Evolutionary conservation across 805 yeast species (phyloP).

Genomic region (Yamadazyma sp.): DNA sequence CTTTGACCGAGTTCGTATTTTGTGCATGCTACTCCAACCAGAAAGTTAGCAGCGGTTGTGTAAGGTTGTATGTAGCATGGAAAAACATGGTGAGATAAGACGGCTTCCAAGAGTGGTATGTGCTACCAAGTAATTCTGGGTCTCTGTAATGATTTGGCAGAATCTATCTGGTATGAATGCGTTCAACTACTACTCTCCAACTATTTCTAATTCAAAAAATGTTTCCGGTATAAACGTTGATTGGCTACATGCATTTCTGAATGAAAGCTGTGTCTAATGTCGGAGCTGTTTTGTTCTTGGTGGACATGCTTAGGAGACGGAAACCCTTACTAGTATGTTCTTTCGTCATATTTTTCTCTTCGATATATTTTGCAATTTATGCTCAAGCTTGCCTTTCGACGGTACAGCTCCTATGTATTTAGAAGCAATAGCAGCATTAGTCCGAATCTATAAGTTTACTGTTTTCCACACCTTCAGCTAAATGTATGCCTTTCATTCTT

Average conservation of each 20-base stretch:
- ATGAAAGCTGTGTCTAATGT: slow-evolving; percentile 57
- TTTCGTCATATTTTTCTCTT: slow-evolving; percentile 2
- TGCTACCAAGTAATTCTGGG: slow-evolving; percentile 6
- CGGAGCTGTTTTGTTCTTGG: slow-evolving; percentile 76
- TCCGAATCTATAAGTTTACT: slow-evolving; percentile 6
- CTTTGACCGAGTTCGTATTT: slow-evolving; percentile 63
- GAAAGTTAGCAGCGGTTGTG: slow-evolving; percentile 88
- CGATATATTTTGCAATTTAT: slow-evolving; percentile 7
- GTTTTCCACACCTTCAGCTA: slow-evolving; percentile 9
- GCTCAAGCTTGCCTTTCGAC: slow-evolving; percentile 9
- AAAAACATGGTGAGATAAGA: slow-evolving; percentile 41
- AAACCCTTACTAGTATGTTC: slow-evolving; percentile 61
- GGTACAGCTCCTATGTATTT: slow-evolving; percentile 5
- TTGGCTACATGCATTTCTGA: slow-evolving; percentile 9
- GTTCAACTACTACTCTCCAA: slow-evolving; percentile 60
- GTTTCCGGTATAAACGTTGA: slow-evolving; percentile 6
- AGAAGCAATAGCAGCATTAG: slow-evolving; percentile 9
- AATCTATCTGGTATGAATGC: slow-evolving; percentile 20
- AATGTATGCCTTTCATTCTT: slow-evolving; percentile 10
- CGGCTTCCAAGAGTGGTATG: slow-evolving; percentile 5
- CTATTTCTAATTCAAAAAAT: slow-evolving; percentile 46
- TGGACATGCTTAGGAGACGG: slow-evolving; percentile 81
- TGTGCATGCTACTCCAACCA: slow-evolving; percentile 67
- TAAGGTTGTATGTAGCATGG: slow-evolving; percentile 54
- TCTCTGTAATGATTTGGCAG: slow-evolving; percentile 9